A percentile compares a stretch with the other conserved stretches of the same genome.
Evolutionary conservation across 2,329 filamentous ascomycete species (phyloP).

Genomic region (Stachybotrys echinatus): DNA sequence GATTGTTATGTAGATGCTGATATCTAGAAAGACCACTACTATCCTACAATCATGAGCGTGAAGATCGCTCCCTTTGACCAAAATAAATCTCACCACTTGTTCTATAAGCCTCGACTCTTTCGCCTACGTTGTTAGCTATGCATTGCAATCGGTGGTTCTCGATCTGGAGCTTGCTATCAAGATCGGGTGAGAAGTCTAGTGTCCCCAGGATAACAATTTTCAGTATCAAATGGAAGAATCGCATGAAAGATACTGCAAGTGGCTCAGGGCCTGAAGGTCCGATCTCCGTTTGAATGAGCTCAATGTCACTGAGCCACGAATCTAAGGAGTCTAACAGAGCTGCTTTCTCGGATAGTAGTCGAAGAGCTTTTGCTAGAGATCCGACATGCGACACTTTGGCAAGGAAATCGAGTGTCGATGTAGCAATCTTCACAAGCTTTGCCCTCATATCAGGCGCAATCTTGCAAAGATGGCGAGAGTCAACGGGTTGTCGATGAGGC

Average conservation of each 20-base stretch:
- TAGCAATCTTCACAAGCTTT: slow-evolving; percentile 25
- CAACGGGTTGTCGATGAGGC: slow-evolving; percentile 13
- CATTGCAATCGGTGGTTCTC: slow-evolving; percentile 26
- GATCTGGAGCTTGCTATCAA: slow-evolving; percentile 17
- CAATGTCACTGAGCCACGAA: slow-evolving; percentile 25
- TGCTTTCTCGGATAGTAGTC: slow-evolving; percentile 22
- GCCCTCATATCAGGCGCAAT: slow-evolving; percentile 31
- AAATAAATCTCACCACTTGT: no score
- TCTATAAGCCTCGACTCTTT: no score
- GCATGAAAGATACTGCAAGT: slow-evolving; percentile 27
- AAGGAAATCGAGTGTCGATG: slow-evolving; percentile 25
- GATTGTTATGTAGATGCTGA: no score
- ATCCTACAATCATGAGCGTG: no score
- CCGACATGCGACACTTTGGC: slow-evolving; percentile 17
- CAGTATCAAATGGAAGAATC: slow-evolving; percentile 25
- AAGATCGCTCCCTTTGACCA: no score
- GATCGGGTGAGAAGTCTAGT: slow-evolving; percentile 21
- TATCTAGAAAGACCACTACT: no score
- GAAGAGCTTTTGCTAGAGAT: slow-evolving; percentile 14
- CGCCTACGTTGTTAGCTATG: no score
- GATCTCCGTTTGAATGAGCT: slow-evolving; percentile 12
- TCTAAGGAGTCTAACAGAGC: slow-evolving; percentile 23
- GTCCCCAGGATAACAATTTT: slow-evolving; percentile 27
- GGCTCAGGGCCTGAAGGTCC: slow-evolving; percentile 13
- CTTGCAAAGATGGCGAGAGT: slow-evolving; percentile 17